Conservation (phyloP, 129 eudicot species). For the Dittrichia graveolens region DNA sequence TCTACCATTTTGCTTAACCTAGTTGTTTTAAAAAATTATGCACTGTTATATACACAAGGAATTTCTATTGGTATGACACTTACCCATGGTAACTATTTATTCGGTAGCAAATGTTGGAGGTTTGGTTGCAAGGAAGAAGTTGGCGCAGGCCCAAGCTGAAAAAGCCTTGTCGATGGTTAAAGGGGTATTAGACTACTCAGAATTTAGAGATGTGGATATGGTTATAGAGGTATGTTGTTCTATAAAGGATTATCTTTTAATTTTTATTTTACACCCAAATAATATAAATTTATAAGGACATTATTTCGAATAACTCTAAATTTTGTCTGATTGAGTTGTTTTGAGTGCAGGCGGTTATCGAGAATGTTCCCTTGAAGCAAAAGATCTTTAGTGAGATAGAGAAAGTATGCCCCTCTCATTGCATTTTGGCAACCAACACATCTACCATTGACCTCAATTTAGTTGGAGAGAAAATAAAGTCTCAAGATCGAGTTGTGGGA, state of each 20-base stretch:
- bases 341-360: constrained; percentile 85
- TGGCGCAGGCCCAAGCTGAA: constrained; percentile 65
- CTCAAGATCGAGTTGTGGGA: constrained; percentile 88
- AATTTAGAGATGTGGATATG: constrained; percentile 83
- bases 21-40: not conserved
- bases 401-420: constrained; percentile 79
- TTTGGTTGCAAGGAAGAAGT: constrained; percentile 75
- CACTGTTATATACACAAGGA: not conserved
- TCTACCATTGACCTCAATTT: constrained; percentile 86
- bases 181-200: constrained; percentile 87
- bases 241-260: constrained; percentile 47
- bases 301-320: constrained; percentile 1
- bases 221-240: constrained; percentile 78
- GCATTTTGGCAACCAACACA: constrained; percentile 96
- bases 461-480: constrained; percentile 70
- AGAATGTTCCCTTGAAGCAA: constrained; percentile 85
- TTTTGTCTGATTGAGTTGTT: constrained; percentile 2
- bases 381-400: constrained; percentile 82
- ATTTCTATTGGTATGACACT: not conserved
- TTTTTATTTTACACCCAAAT: constrained; percentile 29
- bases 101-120: constrained; percentile 66
- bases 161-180: constrained; percentile 72
- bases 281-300: constrained; percentile 4
- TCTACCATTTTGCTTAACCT: too few species aligned
- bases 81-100: constrained; percentile 10